Evolutionary conservation across 257 asterid species (phyloP), one percentile per base, ranked within the genome.

Genomic region (Solanum clarkiae): DNA sequence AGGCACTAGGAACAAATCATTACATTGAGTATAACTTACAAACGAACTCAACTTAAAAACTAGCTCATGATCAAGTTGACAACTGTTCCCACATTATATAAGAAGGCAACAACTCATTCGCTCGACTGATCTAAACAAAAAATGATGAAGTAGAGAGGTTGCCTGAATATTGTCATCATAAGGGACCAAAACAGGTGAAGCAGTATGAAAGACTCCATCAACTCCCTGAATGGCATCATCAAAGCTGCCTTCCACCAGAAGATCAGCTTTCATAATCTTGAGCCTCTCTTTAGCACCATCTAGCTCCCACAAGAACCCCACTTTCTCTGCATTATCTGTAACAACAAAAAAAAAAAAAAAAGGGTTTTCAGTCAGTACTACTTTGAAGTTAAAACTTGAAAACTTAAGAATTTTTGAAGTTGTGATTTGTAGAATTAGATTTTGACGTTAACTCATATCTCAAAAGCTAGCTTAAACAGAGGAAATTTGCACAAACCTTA

Each of bases 211-310:
- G 6, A 97, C 98, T 32, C 99, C 98, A 51, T 95, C 92, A 1
- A 90, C 98, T 42, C 99, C 97, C 2, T 88, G 88, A 85, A 97
- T 90, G 1, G 97, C 99, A 79, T 92, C 88, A 66, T 95, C 97
- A 82, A 97, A 94, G 90, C 98, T 95, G 53, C 96, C 98, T 84
- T 95, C 98, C 16, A 84, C 88, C 84, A 91, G 5, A 81, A 95
- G 85, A 79, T 97, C 96, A 89, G 95, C 98, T 92, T 90, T 93
- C 90, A 93, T 53, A 26, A 95, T 85, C 89, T 89, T 90, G 42
- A 97, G 97, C 89, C 97, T 95, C 87, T 94, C 98, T 86, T 89
- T 92, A 54, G 99, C 97, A 84, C 99, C 98, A 66, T 92, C 87
- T 62, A 97, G 93, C 86, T 95, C 93, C 95, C 93, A 85, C 2